Evolutionary conservation across 192 early-diverging fungal genomes (phyloP), one percentile per base, ranked within the genome.

Genomic region (Dissophora ornata): DNA sequence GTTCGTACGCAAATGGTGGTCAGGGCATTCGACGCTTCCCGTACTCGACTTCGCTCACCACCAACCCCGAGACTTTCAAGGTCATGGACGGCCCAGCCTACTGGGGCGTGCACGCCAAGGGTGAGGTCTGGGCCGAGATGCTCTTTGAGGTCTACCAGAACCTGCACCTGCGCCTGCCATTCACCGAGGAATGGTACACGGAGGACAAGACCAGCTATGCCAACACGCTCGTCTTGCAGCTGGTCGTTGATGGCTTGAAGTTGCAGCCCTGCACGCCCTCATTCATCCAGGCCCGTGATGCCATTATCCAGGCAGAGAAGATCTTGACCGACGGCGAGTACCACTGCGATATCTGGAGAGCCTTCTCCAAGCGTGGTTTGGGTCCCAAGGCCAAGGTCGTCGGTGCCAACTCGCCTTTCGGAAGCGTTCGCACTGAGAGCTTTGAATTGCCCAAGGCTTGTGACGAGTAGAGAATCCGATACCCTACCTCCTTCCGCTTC

Each of bases 111-210:
- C 96, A 98, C 74, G 91, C 91, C 57, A 95, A 93, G 78, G 97
- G 97, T 54, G 89, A 91, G 71, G 94, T 98, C 2, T 98, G 97
- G 97, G 95, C 95, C 9, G 88, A 86, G 64, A 96, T 96, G 67
- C 86, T 98, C 53, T 96, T 93, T 79, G 95, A 97, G 68, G 87
- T 93, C 42, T 87, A 87, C 55, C 92, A 92, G 86, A 89, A 87
- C 62, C 62, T 94, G 46, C 81, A 91, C 18, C 87, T 90, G 64
- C 67, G 70, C 19, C 79, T 85, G 22, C 88, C 86, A 5, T 89
- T 84, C 34, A 85, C 85, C 16, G 57, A 78, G 44, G 81, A 90
- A 32, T 85, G 90, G 81, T 88, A 89, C 79, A 73, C 78, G 29
- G n/a, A 71, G 1, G 67, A 83, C 38, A 71, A 64, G 13, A 69